Conservation (phyloP, 768 basidiomycete genomes). For the Kwoniella newhampshirensis region DNA sequence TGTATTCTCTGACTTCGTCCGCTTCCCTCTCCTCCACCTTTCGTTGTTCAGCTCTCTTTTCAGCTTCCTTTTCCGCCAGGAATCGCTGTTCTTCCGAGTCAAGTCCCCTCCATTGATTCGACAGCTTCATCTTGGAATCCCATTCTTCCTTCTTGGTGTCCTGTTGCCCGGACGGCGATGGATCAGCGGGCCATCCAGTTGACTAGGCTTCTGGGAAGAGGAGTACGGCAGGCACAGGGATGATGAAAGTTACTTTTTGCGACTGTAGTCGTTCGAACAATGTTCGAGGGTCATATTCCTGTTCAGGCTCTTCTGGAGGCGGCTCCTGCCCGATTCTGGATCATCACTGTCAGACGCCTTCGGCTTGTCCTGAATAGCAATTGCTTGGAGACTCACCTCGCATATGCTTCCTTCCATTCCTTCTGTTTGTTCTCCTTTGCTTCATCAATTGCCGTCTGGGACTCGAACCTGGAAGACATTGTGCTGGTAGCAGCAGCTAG, state of each 20-base stretch:
- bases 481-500: conserved; percentile 24
- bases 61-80: conserved; percentile 47
- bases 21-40: conserved; percentile 40
- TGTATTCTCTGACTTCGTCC: conserved; percentile 50
- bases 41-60: conserved; percentile 41
- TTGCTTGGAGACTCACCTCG: conserved; percentile 33
- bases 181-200: neutral
- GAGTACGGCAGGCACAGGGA: neutral
- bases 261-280: conserved; percentile 52
- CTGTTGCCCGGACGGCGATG: conserved; percentile 21
- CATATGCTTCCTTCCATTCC: conserved; percentile 56
- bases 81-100: conserved; percentile 54
- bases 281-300: conserved; percentile 37
- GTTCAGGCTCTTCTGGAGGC: conserved; percentile 49
- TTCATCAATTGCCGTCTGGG: conserved; percentile 51
- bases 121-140: conserved; percentile 56
- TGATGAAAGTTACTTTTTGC: conserved; percentile 41
- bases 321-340: conserved; percentile 54
- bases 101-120: conserved; percentile 56
- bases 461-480: conserved; percentile 53
- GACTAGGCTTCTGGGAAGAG: neutral
- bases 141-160: conserved; percentile 54
- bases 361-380: too few species aligned
- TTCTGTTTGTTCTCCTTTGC: conserved; percentile 49
- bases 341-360: conserved; percentile 3